Conservation (phyloP, 139 green algal species). For the Ulvella scutata region DNA sequence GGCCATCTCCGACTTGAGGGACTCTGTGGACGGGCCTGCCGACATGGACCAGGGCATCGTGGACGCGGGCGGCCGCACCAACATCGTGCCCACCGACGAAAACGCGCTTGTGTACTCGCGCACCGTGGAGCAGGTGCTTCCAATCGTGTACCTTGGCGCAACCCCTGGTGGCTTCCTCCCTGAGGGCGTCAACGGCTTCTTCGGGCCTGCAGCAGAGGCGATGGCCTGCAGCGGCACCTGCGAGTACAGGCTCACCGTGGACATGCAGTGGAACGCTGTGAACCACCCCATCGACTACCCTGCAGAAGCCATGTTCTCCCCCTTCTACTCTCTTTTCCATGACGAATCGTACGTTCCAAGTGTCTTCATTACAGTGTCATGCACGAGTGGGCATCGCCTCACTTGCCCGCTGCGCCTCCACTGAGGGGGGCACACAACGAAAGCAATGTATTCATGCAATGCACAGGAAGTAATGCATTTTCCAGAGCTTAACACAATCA, state of each 20-base stretch:
- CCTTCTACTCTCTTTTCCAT: neutral
- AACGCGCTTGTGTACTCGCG: neutral
- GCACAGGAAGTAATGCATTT: neutral
- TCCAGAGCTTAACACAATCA: no score
- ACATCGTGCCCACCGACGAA: conserved; percentile 3
- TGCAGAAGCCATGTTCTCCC: neutral
- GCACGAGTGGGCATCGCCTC: neutral
- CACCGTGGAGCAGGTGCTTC: neutral
- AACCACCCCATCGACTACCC: neutral
- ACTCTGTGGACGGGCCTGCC: conserved; percentile 12
- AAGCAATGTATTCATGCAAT: neutral
- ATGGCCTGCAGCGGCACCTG: neutral
- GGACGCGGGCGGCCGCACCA: neutral
- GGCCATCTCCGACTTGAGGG: conserved; percentile 22
- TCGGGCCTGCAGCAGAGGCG: neutral
- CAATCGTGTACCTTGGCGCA: neutral
- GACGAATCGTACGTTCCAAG: neutral
- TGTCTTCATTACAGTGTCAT: neutral
- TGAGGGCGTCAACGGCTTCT: conserved; percentile 15
- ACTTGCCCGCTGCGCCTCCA: neutral
- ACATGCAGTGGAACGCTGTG: neutral
- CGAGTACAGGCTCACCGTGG: neutral
- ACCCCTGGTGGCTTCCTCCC: conserved; percentile 1
- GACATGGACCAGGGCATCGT: conserved; percentile 11
- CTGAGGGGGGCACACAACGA: neutral